Conservation (phyloP, 306 rosid species). For the Clitoria ternatea region DNA sequence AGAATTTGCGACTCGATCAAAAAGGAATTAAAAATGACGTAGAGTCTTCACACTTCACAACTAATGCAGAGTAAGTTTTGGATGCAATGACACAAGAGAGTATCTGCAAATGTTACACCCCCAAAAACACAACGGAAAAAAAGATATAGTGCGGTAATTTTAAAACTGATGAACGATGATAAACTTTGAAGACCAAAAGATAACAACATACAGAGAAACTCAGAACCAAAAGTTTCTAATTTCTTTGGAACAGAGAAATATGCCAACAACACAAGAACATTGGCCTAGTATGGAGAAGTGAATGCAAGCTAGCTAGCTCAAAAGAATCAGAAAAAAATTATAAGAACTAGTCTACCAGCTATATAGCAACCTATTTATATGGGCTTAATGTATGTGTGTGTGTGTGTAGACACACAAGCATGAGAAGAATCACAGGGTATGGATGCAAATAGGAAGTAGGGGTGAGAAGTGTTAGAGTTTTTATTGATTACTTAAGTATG, state of each 20-base stretch:
- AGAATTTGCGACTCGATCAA: not conserved
- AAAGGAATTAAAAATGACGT: not conserved
- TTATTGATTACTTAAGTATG: slow-evolving; percentile 5
- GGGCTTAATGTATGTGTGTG: slow-evolving; percentile 5
- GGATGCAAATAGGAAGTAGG: not conserved
- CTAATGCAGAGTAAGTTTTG: not conserved
- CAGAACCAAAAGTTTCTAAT: not conserved
- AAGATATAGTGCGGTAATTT: not conserved
- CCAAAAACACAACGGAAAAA: not conserved
- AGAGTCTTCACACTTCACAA: not conserved
- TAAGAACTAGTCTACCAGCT: not conserved
- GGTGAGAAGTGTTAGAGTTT: not conserved
- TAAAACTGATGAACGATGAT: not conserved
- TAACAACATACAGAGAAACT: not conserved
- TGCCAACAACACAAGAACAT: not conserved
- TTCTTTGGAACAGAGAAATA: not conserved
- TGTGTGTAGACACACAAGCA: not conserved
- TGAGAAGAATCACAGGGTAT: not conserved
- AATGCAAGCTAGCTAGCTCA: not conserved
- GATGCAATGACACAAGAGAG: not conserved
- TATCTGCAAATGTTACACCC: too few relatives aligned
- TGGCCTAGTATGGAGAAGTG: not conserved
- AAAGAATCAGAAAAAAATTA: not conserved
- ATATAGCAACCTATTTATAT: slow-evolving; percentile 18
- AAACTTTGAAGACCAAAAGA: not conserved